These are phyloP conservation scores for Mycocentrospora acerina DNA, from an alignment of 2,329 filamentous ascomycete genomes.

Conservation along the genomic window DNA sequence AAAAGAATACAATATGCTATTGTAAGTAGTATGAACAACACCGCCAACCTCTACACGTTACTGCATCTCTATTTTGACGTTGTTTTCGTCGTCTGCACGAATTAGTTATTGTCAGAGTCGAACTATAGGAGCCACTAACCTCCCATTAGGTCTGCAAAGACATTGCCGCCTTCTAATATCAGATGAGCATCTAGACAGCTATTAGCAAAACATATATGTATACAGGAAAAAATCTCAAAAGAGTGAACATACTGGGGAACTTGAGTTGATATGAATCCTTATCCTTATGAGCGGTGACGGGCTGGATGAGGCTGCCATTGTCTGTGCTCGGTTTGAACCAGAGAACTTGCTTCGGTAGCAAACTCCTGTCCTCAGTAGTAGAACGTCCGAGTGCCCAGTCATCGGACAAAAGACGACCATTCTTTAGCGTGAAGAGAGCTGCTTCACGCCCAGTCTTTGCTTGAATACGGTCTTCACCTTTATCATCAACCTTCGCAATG, in stretches of 20 bases:
- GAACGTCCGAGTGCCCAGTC: constrained; percentile 24
- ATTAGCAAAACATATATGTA: neutral
- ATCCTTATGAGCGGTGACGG: constrained; percentile 19
- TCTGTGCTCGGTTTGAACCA: constrained; percentile 23
- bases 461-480: constrained; percentile 12
- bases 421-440: constrained; percentile 25
- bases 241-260: constrained; percentile 15
- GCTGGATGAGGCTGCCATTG: constrained; percentile 9
- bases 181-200: constrained; percentile 7
- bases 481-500: constrained; percentile 13
- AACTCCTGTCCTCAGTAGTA: constrained; percentile 21
- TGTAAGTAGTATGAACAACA: too few species aligned
- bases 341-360: constrained; percentile 24
- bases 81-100: too few species aligned
- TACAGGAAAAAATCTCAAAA: neutral
- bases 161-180: constrained; percentile 14
- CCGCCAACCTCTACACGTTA: too few species aligned
- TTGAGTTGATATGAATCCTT: constrained; percentile 17
- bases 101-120: too few species aligned
- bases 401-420: constrained; percentile 19
- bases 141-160: constrained; percentile 20
- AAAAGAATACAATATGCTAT: too few species aligned
- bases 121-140: too few species aligned
- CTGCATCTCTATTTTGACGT: too few species aligned
- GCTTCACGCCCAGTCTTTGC: constrained; percentile 20